Evolutionary conservation across 2,329 filamentous ascomycete genomes (phyloP).

Genomic region (Fonsecaea pedrosoi): DNA sequence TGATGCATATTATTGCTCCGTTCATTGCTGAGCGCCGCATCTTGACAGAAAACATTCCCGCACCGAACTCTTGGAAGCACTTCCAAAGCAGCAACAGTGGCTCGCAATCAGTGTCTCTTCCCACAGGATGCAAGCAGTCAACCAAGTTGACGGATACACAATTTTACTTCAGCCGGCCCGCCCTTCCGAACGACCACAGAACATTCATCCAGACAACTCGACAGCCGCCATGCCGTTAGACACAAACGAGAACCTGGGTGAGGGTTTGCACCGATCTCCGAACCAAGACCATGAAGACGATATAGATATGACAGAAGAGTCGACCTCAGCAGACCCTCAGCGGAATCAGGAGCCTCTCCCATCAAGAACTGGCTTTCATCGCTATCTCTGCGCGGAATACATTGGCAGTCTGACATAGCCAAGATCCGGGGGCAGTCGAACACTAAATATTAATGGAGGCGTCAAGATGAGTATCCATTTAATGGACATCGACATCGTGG

Average conservation of each 20-base stretch:
- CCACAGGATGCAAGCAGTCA: slow-evolving; percentile 31
- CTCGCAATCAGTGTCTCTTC: slow-evolving; percentile 35
- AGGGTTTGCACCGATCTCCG: not conserved
- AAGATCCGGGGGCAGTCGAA: not conserved
- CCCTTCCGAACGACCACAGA: not conserved
- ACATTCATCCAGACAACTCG: not conserved
- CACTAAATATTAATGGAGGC: not conserved
- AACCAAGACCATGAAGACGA: not conserved
- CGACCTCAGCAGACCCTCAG: not conserved
- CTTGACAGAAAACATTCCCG: slow-evolving; percentile 29
- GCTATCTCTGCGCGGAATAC: slow-evolving; percentile 33
- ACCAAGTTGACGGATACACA: slow-evolving; percentile 36
- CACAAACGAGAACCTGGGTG: not conserved
- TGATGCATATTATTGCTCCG: not conserved
- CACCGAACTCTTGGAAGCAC: slow-evolving; percentile 10
- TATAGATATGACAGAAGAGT: not conserved
- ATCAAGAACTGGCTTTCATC: slow-evolving; percentile 22
- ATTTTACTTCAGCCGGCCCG: slow-evolving; percentile 31
- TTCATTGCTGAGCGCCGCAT: slow-evolving; percentile 1
- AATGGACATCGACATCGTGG: not conserved
- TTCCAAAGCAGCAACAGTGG: slow-evolving; percentile 28
- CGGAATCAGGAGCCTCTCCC: not conserved
- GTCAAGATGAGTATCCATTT: not conserved
- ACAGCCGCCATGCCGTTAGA: not conserved
- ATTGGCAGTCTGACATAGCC: slow-evolving; percentile 26